A percentile compares a stretch with the other conserved stretches of the same genome.
Evolutionary conservation across 352 stramenopile species (phyloP).

Genomic region (Phytophthora pinifolia): DNA sequence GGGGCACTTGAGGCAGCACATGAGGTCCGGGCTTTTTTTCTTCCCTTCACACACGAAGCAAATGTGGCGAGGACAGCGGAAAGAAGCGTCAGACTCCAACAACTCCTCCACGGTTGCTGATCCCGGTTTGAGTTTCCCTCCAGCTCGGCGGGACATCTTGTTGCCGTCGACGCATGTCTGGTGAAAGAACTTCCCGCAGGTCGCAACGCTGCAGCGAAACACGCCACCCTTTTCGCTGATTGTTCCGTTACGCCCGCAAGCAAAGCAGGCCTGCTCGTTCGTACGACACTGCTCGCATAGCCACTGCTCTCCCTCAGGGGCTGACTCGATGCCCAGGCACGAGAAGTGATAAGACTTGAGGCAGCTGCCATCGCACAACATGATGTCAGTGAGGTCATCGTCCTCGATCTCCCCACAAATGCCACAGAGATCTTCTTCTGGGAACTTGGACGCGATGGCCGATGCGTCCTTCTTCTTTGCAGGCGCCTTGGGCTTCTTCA

Average conservation of each 20-base stretch:
- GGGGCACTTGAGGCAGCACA: constrained; percentile 92
- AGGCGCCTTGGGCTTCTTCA: constrained; percentile 24
- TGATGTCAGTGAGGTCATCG: constrained; percentile 76
- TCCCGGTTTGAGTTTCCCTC: constrained; percentile 37
- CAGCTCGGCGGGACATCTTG: constrained; percentile 55
- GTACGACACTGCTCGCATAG: constrained; percentile 91
- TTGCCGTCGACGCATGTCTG: constrained; percentile 69
- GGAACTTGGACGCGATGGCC: constrained; percentile 38
- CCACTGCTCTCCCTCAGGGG: constrained; percentile 80
- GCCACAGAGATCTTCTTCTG: constrained; percentile 77
- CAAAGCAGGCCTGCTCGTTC: constrained; percentile 88
- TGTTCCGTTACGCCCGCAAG: constrained; percentile 86
- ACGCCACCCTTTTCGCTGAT: constrained; percentile 88
- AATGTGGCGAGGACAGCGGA: constrained; percentile 89
- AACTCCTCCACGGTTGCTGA: constrained; percentile 41
- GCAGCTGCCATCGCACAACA: constrained; percentile 93
- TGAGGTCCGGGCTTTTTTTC: constrained; percentile 76
- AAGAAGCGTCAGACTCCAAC: constrained; percentile 74
- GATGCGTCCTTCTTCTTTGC: constrained; percentile 30
- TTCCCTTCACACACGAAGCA: constrained; percentile 80
- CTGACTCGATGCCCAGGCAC: constrained; percentile 82
- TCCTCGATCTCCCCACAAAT: constrained; percentile 85
- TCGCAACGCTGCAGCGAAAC: constrained; percentile 60
- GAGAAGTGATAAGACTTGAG: constrained; percentile 92
- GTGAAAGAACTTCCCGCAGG: constrained; percentile 88